Evolutionary conservation across 2,329 filamentous ascomycete genomes (phyloP), one percentile per base, ranked within the genome.

Genomic region (Pyrenophora seminiperda): DNA sequence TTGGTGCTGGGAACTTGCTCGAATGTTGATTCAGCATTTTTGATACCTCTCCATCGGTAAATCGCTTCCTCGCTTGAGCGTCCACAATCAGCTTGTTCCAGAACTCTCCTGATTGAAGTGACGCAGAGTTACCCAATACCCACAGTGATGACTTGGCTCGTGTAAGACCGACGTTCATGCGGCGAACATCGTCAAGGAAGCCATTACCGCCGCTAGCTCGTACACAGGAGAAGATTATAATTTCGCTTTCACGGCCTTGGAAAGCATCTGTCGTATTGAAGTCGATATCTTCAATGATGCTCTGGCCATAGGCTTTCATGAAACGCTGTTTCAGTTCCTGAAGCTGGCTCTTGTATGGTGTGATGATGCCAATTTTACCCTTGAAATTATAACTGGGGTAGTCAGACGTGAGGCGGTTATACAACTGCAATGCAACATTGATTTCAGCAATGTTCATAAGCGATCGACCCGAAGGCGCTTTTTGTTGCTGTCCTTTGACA

Each of bases 221-320:
- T 54, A 99, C 94, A 73, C 95, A 99, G 32, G 94, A 97, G 77
- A 99, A 99, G 58, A 99, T 97, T 73, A 99, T 97, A 56, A 99
- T 88, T 69, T 99, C 94, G 66, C 91, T 94, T 74, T 99, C 94
- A 61, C 95, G 86, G 56, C 94, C 94, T 73, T 99, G 91, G 73
- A 97, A 99, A 14, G 94, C 95, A 75, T 99, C 94, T 0, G 94
- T 99, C 0, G 94, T 99, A 73, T 99, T 99, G 82, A 99, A 99
- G 61, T 99, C 95, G 58, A 99, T 88, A 15, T 83, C 82, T 24
- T 89, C 86, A 18, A 86, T 81, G 58, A 99, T 91, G 0, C 73
- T 75, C 3, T 89, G 83, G 29, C 93, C 91, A 66, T 89, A 97
- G 34, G 80, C 80, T 11, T 81, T 77, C 7, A 80, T 76, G 71